Percentiles rank a stretch among this genome's conserved stretches.
These are phyloP conservation scores for Trichodelitschia bisporula DNA, from an alignment of 495 filamentous ascomycete genomes.

Conservation along the genomic window DNA sequence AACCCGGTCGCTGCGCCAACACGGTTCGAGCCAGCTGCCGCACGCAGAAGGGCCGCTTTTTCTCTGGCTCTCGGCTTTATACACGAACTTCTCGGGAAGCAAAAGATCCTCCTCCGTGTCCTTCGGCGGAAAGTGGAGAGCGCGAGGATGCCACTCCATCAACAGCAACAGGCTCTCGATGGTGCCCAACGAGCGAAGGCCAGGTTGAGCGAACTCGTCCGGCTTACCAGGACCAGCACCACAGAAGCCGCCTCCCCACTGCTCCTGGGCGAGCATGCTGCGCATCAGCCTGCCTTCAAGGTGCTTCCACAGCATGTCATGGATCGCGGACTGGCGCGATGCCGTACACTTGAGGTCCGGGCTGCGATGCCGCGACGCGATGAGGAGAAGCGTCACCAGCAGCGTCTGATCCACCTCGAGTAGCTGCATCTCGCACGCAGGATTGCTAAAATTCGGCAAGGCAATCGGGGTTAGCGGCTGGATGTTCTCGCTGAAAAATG, in stretches of 20 bases:
- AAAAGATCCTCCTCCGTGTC: conserved; percentile 46
- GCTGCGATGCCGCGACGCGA: conserved; percentile 62
- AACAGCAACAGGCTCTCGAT: conserved; percentile 82
- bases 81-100: conserved; percentile 10
- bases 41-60: conserved; percentile 17
- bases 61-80: conserved; percentile 2
- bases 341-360: conserved; percentile 57
- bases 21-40: conserved; percentile 85
- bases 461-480: conserved; percentile 81
- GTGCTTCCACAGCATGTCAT: conserved; percentile 90
- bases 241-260: conserved; percentile 59
- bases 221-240: conserved; percentile 27
- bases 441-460: conserved; percentile 56
- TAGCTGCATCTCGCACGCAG: conserved; percentile 45
- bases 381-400: conserved; percentile 69
- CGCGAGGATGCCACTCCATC: conserved; percentile 90
- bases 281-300: conserved; percentile 82
- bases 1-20: conserved; percentile 92
- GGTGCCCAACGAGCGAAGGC: conserved; percentile 72
- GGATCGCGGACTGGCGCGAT: conserved; percentile 72
- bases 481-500: conserved; percentile 80
- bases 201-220: conserved; percentile 21
- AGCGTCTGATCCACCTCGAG: conserved; percentile 81
- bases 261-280: conserved; percentile 85
- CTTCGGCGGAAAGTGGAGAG: conserved; percentile 81